phyloP scores from a whole-genome alignment of 106 monocot species.

The Platanthera zijinensis region DNA sequence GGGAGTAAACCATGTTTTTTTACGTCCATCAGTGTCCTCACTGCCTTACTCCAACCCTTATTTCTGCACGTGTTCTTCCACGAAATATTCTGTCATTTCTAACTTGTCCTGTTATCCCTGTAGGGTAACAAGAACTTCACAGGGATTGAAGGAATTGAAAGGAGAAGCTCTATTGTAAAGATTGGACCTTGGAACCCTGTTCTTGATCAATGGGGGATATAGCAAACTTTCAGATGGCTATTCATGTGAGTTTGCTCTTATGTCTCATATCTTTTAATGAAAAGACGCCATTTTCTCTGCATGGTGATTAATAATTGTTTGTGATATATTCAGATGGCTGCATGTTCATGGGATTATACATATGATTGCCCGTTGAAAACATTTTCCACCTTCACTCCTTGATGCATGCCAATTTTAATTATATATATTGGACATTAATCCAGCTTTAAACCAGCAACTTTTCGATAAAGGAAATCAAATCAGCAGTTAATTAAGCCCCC shows the following conservation, averaged over 20 bases:
- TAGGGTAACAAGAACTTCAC: slow-evolving; percentile 51
- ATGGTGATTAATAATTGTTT: no score
- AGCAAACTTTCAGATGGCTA: neutral
- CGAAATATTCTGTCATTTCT: neutral
- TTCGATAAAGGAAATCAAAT: no score
- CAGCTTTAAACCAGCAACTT: no score
- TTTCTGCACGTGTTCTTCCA: neutral
- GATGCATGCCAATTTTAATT: no score
- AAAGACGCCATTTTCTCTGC: no score
- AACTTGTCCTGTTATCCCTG: slow-evolving; percentile 8
- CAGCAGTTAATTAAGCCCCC: no score
- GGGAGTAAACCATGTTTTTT: neutral
- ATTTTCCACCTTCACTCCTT: no score
- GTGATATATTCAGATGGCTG: no score
- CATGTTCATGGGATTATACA: no score
- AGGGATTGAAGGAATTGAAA: slow-evolving; percentile 27
- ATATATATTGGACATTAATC: no score
- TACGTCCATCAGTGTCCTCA: no score
- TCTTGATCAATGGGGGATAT: slow-evolving; percentile 20
- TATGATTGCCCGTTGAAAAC: no score
- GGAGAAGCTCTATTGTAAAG: slow-evolving; percentile 32
- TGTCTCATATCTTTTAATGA: neutral
- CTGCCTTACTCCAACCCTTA: neutral
- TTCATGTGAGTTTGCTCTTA: neutral
- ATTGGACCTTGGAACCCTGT: slow-evolving; percentile 33